A percentile compares a stretch with the other conserved stretches of the same genome.
phyloP scores from a whole-genome alignment of 139 green algal genomes.

The Micromonas commoda region DNA sequence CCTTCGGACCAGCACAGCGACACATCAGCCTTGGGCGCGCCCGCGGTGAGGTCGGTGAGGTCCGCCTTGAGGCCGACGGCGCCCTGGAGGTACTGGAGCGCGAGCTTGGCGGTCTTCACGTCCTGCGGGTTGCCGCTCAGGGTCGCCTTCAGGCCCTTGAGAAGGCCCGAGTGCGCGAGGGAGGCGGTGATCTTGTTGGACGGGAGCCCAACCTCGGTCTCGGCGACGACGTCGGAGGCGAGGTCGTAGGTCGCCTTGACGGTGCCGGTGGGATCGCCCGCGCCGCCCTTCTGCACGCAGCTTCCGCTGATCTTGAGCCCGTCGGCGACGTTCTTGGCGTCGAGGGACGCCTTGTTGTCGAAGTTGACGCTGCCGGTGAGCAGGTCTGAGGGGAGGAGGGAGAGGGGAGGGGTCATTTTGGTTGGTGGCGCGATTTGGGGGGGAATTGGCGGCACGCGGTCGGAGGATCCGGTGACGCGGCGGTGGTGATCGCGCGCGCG shows the following conservation, averaged over 20 bases:
- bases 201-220: background rate
- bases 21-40: conserved; percentile 5
- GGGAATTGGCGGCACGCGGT: background rate
- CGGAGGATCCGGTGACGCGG: background rate
- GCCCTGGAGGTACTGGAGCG: background rate
- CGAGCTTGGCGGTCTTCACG: background rate
- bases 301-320: background rate
- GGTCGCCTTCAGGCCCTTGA: background rate
- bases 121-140: background rate
- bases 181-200: background rate
- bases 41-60: background rate
- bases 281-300: background rate
- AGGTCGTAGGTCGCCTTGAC: background rate
- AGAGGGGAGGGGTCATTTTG: background rate
- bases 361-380: conserved; percentile 7
- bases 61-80: background rate
- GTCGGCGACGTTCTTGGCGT: background rate
- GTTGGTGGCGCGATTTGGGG: background rate
- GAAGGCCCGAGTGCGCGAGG: background rate
- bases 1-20: background rate
- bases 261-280: background rate
- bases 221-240: background rate
- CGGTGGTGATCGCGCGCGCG: background rate
- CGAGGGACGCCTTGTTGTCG: conserved; percentile 10
- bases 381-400: background rate